Evolutionary conservation across 2,329 filamentous ascomycete species (phyloP), one percentile per base, ranked within the genome.

Genomic region (Diaporthe citrichinensis): DNA sequence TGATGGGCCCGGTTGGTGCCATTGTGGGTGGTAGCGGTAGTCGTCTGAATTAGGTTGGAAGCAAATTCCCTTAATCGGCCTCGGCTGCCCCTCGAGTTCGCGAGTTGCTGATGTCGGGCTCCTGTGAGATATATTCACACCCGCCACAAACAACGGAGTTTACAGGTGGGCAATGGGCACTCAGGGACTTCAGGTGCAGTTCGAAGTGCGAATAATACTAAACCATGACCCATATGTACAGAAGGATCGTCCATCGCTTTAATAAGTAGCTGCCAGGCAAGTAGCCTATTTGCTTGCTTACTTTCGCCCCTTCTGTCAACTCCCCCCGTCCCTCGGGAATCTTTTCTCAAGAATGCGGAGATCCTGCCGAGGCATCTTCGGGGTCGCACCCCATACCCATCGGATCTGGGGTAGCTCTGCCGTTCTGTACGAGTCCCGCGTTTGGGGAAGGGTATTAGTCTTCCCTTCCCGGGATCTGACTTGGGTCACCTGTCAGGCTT

Each of bases 1-100:
- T 91, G 80, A 97, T 93, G 76, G 92, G 88, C 62, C 87, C 87
- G 62, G 82, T 74, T 46, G 25, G n/a, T 14, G 49, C 49, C 49
- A 88, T 89, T 49, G 71, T 82, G 71, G 74, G 17, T 36, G n/a
- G n/a, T 28, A 36, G 25, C 20, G 14, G 39, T 62, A n/a, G 31
- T 39, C 20, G n/a, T 39, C n/a, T 25, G 41, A 25, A 34, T 25
- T 15, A 51, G 36, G 15, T 28, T 28, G 15, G 25, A 7, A 6
- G 12, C 0, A 8, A 12, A 49, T 51, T 34, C 44, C 34, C 15
- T 5, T 25, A 17, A 4, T 6, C 23, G 15, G 44, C 49, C 28
- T 31, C 28, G 17, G 9, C n/a, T 23, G 12, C 20, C 17, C 28
- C 61, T n/a, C 61, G 41, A 34, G 61, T 34, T 15, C 41, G 61